Evolutionary conservation across 768 basidiomycete species (phyloP).

Genomic region (Suillus decipiens): DNA sequence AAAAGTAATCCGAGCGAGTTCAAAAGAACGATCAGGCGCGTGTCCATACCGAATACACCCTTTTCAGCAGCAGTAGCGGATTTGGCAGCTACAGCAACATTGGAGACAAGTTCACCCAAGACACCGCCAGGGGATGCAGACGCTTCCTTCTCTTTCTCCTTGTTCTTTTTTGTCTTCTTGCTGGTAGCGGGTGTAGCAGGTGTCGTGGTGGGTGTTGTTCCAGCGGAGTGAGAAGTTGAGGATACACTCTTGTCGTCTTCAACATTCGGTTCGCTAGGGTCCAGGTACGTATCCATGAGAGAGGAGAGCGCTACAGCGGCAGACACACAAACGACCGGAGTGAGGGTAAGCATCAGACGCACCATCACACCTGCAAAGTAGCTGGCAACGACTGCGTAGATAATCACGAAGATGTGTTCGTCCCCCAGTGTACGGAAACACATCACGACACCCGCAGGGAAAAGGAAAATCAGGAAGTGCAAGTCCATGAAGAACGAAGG

Average conservation of each 20-base stretch:
- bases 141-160: slow-evolving; percentile 57
- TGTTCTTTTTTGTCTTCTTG: slow-evolving; percentile 57
- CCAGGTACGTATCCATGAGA: slow-evolving; percentile 87
- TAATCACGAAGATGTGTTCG: slow-evolving; percentile 98
- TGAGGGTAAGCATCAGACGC: slow-evolving; percentile 95
- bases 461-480: slow-evolving; percentile 95
- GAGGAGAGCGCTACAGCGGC: slow-evolving; percentile 90
- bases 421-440: slow-evolving; percentile 95
- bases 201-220: slow-evolving; percentile 30
- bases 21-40: slow-evolving; percentile 71
- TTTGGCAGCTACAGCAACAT: slow-evolving; percentile 31
- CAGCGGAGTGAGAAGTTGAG: slow-evolving; percentile 13
- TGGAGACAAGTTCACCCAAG: slow-evolving; percentile 43
- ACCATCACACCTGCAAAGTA: slow-evolving; percentile 99
- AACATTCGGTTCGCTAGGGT: slow-evolving; percentile 69
- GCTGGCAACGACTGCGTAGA: slow-evolving; percentile 92
- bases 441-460: slow-evolving; percentile 93
- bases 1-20: slow-evolving; percentile 77
- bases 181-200: slow-evolving; percentile 25
- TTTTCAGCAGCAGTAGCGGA: slow-evolving; percentile 29
- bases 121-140: slow-evolving; percentile 36
- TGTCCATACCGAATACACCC: slow-evolving; percentile 86
- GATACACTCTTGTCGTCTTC: slow-evolving; percentile 13
- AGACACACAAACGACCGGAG: slow-evolving; percentile 93
- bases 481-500: slow-evolving; percentile 99